A percentile compares a stretch with the other conserved stretches of the same genome.
Evolutionary conservation across 1,284 basidiomycete genomes (phyloP).

Genomic region (Microstroma glucosiphilum): DNA sequence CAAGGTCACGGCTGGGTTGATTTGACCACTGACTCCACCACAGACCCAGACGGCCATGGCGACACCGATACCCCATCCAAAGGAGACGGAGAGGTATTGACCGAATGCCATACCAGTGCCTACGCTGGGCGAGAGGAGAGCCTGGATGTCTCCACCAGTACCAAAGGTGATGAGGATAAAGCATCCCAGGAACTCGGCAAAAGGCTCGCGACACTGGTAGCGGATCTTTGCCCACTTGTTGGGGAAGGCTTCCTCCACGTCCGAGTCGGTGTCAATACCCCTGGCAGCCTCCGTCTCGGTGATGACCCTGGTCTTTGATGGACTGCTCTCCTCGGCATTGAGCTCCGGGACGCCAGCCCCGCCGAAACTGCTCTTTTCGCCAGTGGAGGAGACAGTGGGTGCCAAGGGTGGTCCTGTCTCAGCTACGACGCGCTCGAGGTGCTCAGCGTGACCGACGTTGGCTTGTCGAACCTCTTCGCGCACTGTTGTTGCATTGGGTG

Average conservation of each 20-base stretch:
- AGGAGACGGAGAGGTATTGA: slow-evolving; percentile 17
- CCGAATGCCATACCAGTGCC: slow-evolving; percentile 24
- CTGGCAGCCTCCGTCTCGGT: background rate
- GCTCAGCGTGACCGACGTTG: slow-evolving; percentile 26
- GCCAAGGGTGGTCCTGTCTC: slow-evolving; percentile 12
- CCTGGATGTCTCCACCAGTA: slow-evolving; percentile 16
- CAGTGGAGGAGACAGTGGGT: slow-evolving; percentile 15
- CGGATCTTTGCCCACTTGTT: slow-evolving; percentile 34
- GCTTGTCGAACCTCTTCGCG: slow-evolving; percentile 30
- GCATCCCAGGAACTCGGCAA: slow-evolving; percentile 23
- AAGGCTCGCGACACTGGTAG: slow-evolving; percentile 34
- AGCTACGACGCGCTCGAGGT: slow-evolving; percentile 21
- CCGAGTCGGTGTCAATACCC: background rate
- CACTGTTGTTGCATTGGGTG: slow-evolving; percentile 22
- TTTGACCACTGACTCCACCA: slow-evolving; percentile 8
- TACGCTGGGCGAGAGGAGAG: slow-evolving; percentile 19
- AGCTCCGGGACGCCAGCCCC: slow-evolving; percentile 7
- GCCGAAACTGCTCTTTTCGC: slow-evolving; percentile 14
- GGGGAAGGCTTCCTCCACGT: slow-evolving; percentile 29
- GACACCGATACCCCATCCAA: slow-evolving; percentile 18
- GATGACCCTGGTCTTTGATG: slow-evolving; percentile 10
- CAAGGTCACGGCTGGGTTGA: slow-evolving; percentile 54
- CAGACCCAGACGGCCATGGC: slow-evolving; percentile 12
- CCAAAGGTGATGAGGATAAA: slow-evolving; percentile 19
- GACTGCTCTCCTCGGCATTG: slow-evolving; percentile 6